These are phyloP conservation scores for Aspergillus fischeri DNA, from an alignment of 2,329 filamentous ascomycete species.

Conservation along the genomic window DNA sequence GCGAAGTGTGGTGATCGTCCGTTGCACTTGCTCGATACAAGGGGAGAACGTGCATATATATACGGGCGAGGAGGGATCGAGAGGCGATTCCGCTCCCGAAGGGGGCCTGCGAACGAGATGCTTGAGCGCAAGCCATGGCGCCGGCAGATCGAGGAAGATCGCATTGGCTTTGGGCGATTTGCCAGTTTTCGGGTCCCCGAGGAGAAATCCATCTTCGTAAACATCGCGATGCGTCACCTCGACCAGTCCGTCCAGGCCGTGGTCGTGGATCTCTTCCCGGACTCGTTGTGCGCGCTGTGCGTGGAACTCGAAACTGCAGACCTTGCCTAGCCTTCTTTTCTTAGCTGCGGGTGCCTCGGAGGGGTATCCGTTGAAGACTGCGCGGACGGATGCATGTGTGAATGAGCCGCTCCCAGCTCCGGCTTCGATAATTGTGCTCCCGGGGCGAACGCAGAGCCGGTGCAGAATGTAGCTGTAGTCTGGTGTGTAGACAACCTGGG, in stretches of 20 bases:
- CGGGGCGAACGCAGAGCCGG: conserved; percentile 44
- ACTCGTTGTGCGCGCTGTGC: conserved; percentile 40
- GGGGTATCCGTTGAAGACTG: conserved; percentile 47
- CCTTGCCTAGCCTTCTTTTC: conserved; percentile 38
- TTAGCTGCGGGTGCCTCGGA: conserved; percentile 1
- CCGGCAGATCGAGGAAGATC: conserved; percentile 49
- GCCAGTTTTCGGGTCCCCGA: conserved; percentile 30
- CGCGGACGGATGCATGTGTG: conserved; percentile 47
- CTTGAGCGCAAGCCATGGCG: conserved; percentile 48
- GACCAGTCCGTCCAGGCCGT: conserved; percentile 43
- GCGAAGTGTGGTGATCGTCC: conserved; percentile 76
- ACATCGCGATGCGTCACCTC: conserved; percentile 47
- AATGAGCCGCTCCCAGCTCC: conserved; percentile 52
- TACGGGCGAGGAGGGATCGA: conserved; percentile 68
- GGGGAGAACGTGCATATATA: conserved; percentile 93
- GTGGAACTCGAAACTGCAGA: conserved; percentile 51
- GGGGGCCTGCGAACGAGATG: conserved; percentile 41
- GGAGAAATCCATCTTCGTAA: conserved; percentile 46
- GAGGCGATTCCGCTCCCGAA: conserved; percentile 42
- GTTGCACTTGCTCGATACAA: conserved; percentile 92
- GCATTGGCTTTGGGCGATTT: conserved; percentile 43
- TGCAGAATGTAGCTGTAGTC: conserved; percentile 53
- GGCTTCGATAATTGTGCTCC: conserved; percentile 46
- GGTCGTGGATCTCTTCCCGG: conserved; percentile 40
- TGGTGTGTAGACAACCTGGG: conserved; percentile 51